A percentile compares a stretch with the other conserved stretches of the same genome.
phyloP scores from a whole-genome alignment of 208 protist genomes.

The Leishmania mexicana region DNA sequence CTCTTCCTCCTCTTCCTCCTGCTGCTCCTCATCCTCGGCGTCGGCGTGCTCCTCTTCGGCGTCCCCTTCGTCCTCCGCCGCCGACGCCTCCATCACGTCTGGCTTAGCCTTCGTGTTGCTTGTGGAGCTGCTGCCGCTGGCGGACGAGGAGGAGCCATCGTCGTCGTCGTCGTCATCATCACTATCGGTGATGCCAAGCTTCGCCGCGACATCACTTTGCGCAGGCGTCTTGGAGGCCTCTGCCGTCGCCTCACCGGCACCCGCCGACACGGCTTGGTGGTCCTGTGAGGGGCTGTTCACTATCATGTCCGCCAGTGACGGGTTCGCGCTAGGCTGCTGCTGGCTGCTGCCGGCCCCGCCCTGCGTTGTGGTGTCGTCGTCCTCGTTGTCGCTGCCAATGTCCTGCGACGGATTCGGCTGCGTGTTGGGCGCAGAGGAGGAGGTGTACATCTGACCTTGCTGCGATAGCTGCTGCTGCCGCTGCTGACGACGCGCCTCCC shows the following conservation, averaged over 20 bases:
- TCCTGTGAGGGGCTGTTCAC: slow-evolving; percentile 11
- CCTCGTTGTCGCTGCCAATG: slow-evolving; percentile 35
- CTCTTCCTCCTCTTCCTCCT: slow-evolving; percentile 9
- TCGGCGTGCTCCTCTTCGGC: slow-evolving; percentile 8
- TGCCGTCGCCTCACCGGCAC: not conserved
- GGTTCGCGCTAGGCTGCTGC: slow-evolving; percentile 1
- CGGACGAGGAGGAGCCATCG: slow-evolving; percentile 31
- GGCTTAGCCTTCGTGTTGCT: slow-evolving; percentile 7
- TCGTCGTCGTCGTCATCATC: slow-evolving; percentile 29
- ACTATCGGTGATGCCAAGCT: slow-evolving; percentile 42
- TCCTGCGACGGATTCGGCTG: slow-evolving; percentile 36
- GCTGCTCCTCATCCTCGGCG: slow-evolving; percentile 18
- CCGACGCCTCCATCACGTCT: slow-evolving; percentile 4
- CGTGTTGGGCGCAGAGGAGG: slow-evolving; percentile 16
- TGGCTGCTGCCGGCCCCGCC: slow-evolving; percentile 13
- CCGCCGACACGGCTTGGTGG: not conserved
- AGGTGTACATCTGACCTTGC: not conserved
- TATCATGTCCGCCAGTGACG: slow-evolving; percentile 9
- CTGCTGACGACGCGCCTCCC: slow-evolving; percentile 21
- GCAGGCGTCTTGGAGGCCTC: not conserved
- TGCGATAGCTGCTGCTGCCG: slow-evolving; percentile 27
- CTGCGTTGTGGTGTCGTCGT: slow-evolving; percentile 12
- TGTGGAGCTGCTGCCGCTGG: slow-evolving; percentile 18
- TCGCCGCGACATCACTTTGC: slow-evolving; percentile 10
- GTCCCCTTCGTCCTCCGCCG: slow-evolving; percentile 6